Evolutionary conservation across 495 filamentous ascomycete genomes (phyloP).

Genomic region (Platismatia glauca): DNA sequence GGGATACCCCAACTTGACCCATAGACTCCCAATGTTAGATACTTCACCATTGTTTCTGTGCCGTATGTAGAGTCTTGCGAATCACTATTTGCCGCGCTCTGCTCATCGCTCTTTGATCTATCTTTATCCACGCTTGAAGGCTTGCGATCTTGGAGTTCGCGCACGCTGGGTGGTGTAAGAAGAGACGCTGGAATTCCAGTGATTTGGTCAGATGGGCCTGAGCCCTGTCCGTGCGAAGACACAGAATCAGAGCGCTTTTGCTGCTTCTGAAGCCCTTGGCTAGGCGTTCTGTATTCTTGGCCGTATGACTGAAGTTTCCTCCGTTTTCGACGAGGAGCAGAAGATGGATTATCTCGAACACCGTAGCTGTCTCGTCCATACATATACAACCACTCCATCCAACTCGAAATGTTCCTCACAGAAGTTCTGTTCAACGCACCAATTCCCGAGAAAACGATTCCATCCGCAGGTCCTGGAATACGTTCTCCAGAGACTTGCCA

Average conservation of each 20-base stretch:
- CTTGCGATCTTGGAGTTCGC: not conserved
- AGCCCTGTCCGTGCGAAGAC: not conserved
- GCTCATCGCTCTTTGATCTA: not conserved
- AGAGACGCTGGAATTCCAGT: conserved; percentile 22
- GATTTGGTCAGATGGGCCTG: not conserved
- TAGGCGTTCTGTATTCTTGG: not conserved
- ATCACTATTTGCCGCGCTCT: not conserved
- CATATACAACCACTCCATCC: conserved; percentile 76
- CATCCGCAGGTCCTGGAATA: conserved; percentile 51
- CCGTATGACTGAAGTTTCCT: conserved; percentile 23
- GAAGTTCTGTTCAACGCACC: conserved; percentile 58
- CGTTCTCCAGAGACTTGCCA: conserved; percentile 4
- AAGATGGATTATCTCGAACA: conserved; percentile 60
- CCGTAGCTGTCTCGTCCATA: conserved; percentile 76
- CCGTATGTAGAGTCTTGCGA: conserved; percentile 22
- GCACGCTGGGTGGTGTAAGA: conserved; percentile 1
- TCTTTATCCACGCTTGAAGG: not conserved
- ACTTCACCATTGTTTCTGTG: conserved; percentile 47
- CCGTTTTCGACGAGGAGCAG: conserved; percentile 41
- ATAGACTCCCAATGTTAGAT: conserved; percentile 50
- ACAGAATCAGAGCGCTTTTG: not conserved
- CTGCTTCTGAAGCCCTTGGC: not conserved
- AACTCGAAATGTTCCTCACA: conserved; percentile 57
- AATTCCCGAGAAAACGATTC: conserved; percentile 72
- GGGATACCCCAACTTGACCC: conserved; percentile 48